Evolutionary conservation across 257 asterid species (phyloP).

Genomic region (Fraxinus cuspidata): DNA sequence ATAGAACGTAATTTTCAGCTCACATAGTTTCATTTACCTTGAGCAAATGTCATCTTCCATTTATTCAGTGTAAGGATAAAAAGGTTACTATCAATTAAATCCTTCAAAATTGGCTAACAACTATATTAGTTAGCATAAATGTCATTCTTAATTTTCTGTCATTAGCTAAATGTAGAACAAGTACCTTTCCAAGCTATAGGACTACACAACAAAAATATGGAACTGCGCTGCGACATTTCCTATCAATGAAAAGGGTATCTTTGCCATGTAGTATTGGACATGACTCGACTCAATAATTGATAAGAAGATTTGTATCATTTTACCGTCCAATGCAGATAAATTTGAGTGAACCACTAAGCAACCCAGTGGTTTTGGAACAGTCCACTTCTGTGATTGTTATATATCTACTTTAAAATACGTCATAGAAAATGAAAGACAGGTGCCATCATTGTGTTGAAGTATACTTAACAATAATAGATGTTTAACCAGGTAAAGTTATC

Average conservation of each 20-base stretch:
- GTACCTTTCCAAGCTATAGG: slow-evolving; percentile 30
- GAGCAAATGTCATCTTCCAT: not conserved
- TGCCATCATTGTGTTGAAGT: slow-evolving; percentile 24
- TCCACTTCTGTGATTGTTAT: slow-evolving; percentile 30
- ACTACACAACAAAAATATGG: slow-evolving; percentile 29
- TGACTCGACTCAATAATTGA: not conserved
- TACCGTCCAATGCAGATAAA: slow-evolving; percentile 6
- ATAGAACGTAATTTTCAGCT: slow-evolving; percentile 18
- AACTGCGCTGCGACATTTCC: not conserved
- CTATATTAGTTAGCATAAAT: not conserved
- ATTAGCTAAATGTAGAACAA: slow-evolving; percentile 7
- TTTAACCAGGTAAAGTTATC: slow-evolving; percentile 31
- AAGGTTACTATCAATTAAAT: not conserved
- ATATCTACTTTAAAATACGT: slow-evolving; percentile 6
- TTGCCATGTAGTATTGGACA: not conserved
- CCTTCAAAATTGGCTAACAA: slow-evolving; percentile 4
- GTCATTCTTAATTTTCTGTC: slow-evolving; percentile 23
- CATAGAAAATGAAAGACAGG: slow-evolving; percentile 21
- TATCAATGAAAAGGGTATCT: not conserved
- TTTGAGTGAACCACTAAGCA: slow-evolving; percentile 16
- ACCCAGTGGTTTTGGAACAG: slow-evolving; percentile 19
- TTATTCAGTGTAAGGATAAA: not conserved
- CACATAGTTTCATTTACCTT: slow-evolving; percentile 23
- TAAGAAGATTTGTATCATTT: no score
- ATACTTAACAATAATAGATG: slow-evolving; percentile 27